Evolutionary conservation across 192 early-diverging fungal species (phyloP), one percentile per base, ranked within the genome.

Genomic region (Podochytrium sp.): DNA sequence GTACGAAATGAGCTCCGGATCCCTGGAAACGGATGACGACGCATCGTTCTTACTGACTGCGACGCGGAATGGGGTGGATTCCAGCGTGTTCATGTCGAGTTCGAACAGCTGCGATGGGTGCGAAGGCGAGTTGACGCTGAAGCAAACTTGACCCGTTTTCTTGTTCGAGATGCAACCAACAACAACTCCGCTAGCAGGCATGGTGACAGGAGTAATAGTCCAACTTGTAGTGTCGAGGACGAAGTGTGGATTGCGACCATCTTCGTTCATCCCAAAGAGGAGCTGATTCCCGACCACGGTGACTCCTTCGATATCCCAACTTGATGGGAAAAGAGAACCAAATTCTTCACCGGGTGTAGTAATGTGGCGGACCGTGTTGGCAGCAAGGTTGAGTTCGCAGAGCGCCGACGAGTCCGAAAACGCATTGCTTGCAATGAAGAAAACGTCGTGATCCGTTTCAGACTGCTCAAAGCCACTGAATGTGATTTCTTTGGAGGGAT

Each of bases 1-100:
- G 63, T 27, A 65, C 14, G 41, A 23, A 30, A 65, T 65, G 33
- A 65, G 32, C 37, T 61, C 58, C 37, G 58, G 58, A 35, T 25
- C 29, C 29, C 12, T 25, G 25, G 23, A 25, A 23, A 23, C 23
- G 23, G 7, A 7, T 20, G 23, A 5, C 7, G 23, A 27, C 16
- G 0, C 7, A 25, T 25, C 30, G 34, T 14, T 4, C 3, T 27
- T 61, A 23, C 18, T 10, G 33, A 38, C 5, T 37, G 10, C 33
- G 23, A 27, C 23, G 4, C 0, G 58, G 32, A 33, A 38, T 10
- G 7, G 12, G 16, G 52, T 55, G 20, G 12, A 20, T 38, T 32
- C 29, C 58, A 61, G 4, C 33, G 58, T 35, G 10, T 34, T 10
- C 58, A 61, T 5, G 18, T 61, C 33, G 0, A 61, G 32, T 0